These are phyloP conservation scores for Leishmania tropica DNA, from an alignment of 208 protist genomes.

Conservation along the genomic window DNA sequence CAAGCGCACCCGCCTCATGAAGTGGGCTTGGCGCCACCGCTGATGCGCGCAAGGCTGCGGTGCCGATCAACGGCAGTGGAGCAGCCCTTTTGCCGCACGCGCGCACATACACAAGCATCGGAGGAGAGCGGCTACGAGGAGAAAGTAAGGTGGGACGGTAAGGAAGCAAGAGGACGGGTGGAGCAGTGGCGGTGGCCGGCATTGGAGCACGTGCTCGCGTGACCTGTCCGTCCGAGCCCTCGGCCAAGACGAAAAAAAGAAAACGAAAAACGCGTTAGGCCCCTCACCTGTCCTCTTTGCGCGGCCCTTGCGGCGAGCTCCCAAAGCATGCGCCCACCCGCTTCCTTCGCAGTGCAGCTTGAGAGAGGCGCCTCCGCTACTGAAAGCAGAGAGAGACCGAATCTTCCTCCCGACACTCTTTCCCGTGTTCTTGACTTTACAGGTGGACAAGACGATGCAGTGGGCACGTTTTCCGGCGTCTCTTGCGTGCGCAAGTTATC, in stretches of 20 bases:
- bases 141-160: not conserved
- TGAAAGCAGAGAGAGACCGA: not conserved
- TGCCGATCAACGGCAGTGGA: not conserved
- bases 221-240: not conserved
- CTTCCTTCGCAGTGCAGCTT: not conserved
- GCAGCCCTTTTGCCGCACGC: not conserved
- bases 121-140: too few species aligned
- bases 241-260: not conserved
- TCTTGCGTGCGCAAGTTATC: not conserved
- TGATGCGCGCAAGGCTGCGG: not conserved
- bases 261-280: not conserved
- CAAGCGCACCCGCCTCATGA: not conserved
- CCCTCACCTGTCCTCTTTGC: not conserved
- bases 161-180: not conserved
- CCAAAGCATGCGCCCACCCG: not conserved
- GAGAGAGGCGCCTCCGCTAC: not conserved
- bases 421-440: not conserved
- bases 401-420: too few species aligned
- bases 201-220: not conserved
- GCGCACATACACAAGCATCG: not conserved
- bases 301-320: not conserved
- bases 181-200: not conserved
- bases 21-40: not conserved
- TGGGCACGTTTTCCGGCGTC: not conserved
- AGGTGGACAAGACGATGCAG: not conserved